Base-by-base conservation (phyloP, 306 rosid species). In the Quercus rubra region DNA sequence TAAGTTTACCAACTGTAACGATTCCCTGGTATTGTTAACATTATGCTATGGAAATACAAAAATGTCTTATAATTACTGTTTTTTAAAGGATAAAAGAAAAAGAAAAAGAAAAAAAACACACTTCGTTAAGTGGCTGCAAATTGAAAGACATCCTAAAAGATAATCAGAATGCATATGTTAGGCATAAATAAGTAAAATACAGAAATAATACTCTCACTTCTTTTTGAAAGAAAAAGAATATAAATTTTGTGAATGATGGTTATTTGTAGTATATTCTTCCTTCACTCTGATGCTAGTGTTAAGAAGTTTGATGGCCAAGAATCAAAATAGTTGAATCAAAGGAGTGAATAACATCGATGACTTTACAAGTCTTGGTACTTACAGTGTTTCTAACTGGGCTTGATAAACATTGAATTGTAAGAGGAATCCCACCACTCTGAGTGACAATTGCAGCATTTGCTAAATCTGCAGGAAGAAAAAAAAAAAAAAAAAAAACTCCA, bases 361-460 rank as follows among this genome's bases (percentile, higher is more conserved):
- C 74, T 38, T 31, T 27, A 80, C 55, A 82, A 76, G 76, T 38
- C 74, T 20, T 74, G 41, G 64, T 78, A 49, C 97, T 87, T 89
- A 94, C 95, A 74, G 95, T 94, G 91, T 91, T 94, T 79, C 84
- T 89, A 52, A 92, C 99, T 1, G 94, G 97, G 83, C 97, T 94
- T 78, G 97, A 94, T 79, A 92, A 80, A 76, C 95, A 94, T 68
- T 94, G 91, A 75, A 94, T 89, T 67, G 89, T 82, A 27, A 90
- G 91, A 68, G 97, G 95, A 75, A 91, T 86, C 31, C 95, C 97
- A 51, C 85, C 92, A 80, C 84, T 78, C 74, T 78, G 82, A 41
- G 85, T 68, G 71, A 92, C 70, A 79, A 87, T 76, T 62, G 90
- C 86, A 49, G 91, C 93, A 84, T 94, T 92, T 14, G 78, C 86